Evolutionary conservation across 345 rosid species (phyloP).

Genomic region (Salix koriyanagi): DNA sequence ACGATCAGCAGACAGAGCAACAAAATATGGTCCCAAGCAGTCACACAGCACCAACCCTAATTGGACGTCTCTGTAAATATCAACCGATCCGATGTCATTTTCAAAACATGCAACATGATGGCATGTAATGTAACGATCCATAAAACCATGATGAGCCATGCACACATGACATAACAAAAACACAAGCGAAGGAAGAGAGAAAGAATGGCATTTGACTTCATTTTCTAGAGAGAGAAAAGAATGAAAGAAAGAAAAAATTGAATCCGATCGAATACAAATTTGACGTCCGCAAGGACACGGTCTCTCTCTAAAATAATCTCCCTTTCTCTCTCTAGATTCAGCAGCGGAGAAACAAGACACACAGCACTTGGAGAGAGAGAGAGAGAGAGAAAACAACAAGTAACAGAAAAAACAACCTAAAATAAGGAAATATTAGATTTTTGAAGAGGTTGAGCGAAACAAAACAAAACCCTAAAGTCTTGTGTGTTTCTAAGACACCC

Average conservation of each 20-base stretch:
- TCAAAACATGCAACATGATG: not conserved
- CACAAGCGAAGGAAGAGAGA: not conserved
- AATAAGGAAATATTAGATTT: slow-evolving; percentile 9
- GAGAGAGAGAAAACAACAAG: slow-evolving; percentile 22
- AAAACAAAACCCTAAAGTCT: slow-evolving; percentile 33
- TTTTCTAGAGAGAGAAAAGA: slow-evolving; percentile 32
- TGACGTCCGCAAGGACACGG: slow-evolving; percentile 88
- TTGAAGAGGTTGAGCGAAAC: not conserved
- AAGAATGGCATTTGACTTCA: slow-evolving; percentile 48
- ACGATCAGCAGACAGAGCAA: no score
- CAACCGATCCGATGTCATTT: not conserved
- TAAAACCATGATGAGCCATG: not conserved
- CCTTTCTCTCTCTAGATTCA: slow-evolving; percentile 35
- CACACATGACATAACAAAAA: not conserved
- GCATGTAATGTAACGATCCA: not conserved
- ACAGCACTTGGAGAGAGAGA: not conserved
- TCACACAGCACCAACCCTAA: not conserved
- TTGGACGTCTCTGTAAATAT: not conserved
- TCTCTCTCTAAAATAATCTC: slow-evolving; percentile 17
- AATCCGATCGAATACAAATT: slow-evolving; percentile 21
- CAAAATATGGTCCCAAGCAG: not conserved
- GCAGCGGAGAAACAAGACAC: slow-evolving; percentile 53
- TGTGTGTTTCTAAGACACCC: not conserved
- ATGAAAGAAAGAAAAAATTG: slow-evolving; percentile 14
- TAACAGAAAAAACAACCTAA: slow-evolving; percentile 1